Base-by-base conservation (phyloP, 768 basidiomycete species). In the Russula olivacea region DNA sequence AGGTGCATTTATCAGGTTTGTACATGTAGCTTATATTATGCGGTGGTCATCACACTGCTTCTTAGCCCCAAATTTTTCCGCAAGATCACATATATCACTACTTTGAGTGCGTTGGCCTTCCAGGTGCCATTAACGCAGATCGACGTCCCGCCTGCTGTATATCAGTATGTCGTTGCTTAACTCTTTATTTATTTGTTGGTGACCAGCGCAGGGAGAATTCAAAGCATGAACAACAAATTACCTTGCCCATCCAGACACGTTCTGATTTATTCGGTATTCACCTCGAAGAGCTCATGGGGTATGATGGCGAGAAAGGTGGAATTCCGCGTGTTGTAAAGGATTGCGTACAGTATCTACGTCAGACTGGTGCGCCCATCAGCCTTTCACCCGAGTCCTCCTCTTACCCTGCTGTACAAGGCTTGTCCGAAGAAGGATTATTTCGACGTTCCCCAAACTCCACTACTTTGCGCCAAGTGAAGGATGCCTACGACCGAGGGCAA, bases 81-180 rank as follows among this genome's bases (percentile, higher is more conserved):
- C 69, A 94, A 94, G 76, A 78, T 94, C 67, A 74, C 78, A 30
- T 93, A 94, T 71, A 79, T 89, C 59, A 75, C 81, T 59, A 91
- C 91, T 0, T 79, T 94, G 15, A 91, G 90, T 25, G 86, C 87
- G 38, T 80, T 94, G 49, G 91, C 91, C 8, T 77, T 77, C 57
- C 78, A 87, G 70, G 83, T 93, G 6, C 92, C 92, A 3, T 71
- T 94, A n/a, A 89, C 88, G 0, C 91, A 93, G 70, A 91, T 94
- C 41, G 88, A 93, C 71, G 85, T 94, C 47, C 84, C 89, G 25
- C 87, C 91, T 17, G 83, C 86, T 2, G 89, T 91, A 12, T 92
- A 93, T 71, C 82, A 85, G 91, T 93, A 68, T 55, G 88, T 78
- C 23, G 30, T 59, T 25, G 4, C 40, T 59, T 54, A 53, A 17